phyloP scores from a whole-genome alignment of 208 protist genomes.

The Wallacemonas rigidus region DNA sequence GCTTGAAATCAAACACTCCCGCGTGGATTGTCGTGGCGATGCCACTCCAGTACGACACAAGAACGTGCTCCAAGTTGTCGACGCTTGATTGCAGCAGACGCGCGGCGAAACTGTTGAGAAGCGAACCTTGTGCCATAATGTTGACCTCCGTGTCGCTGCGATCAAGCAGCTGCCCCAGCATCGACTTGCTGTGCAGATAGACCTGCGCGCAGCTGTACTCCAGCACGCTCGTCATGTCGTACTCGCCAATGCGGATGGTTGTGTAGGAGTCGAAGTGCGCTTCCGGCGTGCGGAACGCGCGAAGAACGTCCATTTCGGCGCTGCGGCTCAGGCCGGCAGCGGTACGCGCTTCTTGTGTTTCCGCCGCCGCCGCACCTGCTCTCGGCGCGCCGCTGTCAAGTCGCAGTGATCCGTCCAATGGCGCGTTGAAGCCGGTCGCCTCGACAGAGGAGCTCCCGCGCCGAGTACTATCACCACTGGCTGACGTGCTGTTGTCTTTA shows the following conservation, averaged over 20 bases:
- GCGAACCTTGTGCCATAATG: constrained; percentile 46
- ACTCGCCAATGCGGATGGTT: constrained; percentile 50
- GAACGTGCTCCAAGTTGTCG: constrained; percentile 65
- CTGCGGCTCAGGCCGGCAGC: neutral
- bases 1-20: constrained; percentile 68
- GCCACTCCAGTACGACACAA: constrained; percentile 85
- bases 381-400: neutral
- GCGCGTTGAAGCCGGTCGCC: neutral
- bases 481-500: neutral
- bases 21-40: constrained; percentile 70
- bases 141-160: constrained; percentile 52
- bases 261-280: constrained; percentile 47
- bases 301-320: constrained; percentile 45
- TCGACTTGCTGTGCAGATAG: constrained; percentile 45
- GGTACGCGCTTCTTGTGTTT: neutral
- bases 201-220: constrained; percentile 74
- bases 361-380: neutral
- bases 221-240: constrained; percentile 71
- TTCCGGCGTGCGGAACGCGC: constrained; percentile 69
- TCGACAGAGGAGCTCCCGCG: neutral
- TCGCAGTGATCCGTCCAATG: neutral
- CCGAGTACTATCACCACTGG: neutral
- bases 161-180: constrained; percentile 69
- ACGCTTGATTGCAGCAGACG: constrained; percentile 60
- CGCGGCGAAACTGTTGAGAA: constrained; percentile 56